Percentiles rank a stretch among this genome's conserved stretches.
Evolutionary conservation across 1,139 yeast genomes (phyloP).

Genomic region (Geotrichum reessii): DNA sequence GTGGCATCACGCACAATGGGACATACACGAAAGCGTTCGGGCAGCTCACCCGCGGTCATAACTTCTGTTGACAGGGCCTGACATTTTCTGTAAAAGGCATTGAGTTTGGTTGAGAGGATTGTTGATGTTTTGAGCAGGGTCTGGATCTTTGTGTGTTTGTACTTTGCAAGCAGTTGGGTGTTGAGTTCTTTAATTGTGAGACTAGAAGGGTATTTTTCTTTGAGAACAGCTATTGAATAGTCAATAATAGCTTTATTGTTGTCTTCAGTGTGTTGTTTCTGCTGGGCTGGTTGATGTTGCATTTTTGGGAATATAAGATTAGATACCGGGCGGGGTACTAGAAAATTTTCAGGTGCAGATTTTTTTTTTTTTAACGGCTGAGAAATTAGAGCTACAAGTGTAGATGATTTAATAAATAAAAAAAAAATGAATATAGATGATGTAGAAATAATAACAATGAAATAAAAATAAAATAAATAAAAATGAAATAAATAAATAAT

Average conservation of each 20-base stretch:
- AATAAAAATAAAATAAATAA: background rate
- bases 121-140: conserved; percentile 33
- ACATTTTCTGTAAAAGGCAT: conserved; percentile 32
- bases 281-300: background rate
- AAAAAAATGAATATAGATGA: too few relatives aligned
- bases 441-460: too few relatives aligned
- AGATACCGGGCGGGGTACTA: background rate
- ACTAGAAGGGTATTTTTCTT: conserved; percentile 26
- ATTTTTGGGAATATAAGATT: background rate
- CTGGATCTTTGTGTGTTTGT: conserved; percentile 16
- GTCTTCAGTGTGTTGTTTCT: background rate
- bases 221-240: conserved; percentile 23
- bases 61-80: conserved; percentile 23
- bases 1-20: conserved; percentile 4
- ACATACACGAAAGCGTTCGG: conserved; percentile 20
- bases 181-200: conserved; percentile 33
- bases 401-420: too few relatives aligned
- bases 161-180: conserved; percentile 23
- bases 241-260: conserved; percentile 3
- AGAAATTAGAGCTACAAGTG: too few relatives aligned
- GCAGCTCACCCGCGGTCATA: conserved; percentile 7
- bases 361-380: background rate
- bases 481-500: too few relatives aligned
- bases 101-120: conserved; percentile 33
- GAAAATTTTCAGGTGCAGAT: background rate